Conservation (phyloP, 306 rosid species). For the Cicer cuneatum region DNA sequence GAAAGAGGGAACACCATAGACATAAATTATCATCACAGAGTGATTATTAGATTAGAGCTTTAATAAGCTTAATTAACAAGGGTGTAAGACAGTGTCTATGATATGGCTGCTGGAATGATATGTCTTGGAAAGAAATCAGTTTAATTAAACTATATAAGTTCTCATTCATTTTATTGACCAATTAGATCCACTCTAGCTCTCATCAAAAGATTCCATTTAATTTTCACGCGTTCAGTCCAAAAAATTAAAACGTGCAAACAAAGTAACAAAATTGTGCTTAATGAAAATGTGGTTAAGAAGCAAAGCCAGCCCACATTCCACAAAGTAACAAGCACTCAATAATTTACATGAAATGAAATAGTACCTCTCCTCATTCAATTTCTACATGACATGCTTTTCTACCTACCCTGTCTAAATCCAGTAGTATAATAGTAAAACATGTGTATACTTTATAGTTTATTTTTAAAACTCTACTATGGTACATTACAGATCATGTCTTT, state of each 20-base stretch:
- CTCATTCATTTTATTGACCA: constrained; percentile 23
- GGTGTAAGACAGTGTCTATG: neutral
- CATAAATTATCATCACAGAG: neutral
- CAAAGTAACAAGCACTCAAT: constrained; percentile 30
- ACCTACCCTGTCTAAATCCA: neutral
- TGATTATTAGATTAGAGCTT: constrained; percentile 13
- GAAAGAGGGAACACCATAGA: neutral
- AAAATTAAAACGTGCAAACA: constrained; percentile 54
- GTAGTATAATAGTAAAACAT: neutral
- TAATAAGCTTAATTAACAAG: neutral
- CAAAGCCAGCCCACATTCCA: constrained; percentile 38
- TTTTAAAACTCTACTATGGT: constrained; percentile 21
- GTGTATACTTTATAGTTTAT: neutral
- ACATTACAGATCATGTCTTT: constrained; percentile 37
- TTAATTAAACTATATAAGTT: neutral
- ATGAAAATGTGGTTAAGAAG: constrained; percentile 40
- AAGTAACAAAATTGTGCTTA: constrained; percentile 32
- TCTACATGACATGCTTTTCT: constrained; percentile 14
- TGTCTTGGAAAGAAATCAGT: constrained; percentile 35
- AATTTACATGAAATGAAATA: neutral
- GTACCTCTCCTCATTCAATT: neutral
- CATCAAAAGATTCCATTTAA: constrained; percentile 41
- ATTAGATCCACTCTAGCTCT: constrained; percentile 28
- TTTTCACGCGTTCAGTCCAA: constrained; percentile 35
- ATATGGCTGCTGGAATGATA: constrained; percentile 14